A percentile compares a stretch with the other conserved stretches of the same genome.
Conservation (phyloP, 169 alveolate genomes). For the Eimeria mitis region DNA sequence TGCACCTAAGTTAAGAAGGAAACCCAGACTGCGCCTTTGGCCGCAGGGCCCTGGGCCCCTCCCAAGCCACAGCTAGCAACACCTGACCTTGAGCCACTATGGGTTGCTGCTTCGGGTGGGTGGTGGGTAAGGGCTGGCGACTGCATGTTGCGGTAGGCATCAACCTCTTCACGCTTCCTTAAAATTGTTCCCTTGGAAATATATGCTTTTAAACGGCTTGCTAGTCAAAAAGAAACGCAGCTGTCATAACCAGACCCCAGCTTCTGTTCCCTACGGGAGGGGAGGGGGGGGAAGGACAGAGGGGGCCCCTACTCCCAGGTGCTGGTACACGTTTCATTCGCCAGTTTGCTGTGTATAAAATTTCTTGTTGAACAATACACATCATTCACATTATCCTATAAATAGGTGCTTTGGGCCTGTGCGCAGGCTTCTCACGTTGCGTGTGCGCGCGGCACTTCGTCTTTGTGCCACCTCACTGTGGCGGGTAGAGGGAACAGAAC, state of each 20-base stretch:
- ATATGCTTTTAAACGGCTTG: neutral
- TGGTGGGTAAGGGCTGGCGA: slow-evolving; percentile 16
- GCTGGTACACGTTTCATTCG: neutral
- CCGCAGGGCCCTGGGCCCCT: slow-evolving; percentile 78
- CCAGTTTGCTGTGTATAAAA: neutral
- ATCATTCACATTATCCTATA: neutral
- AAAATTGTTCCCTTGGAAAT: neutral
- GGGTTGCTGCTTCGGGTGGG: slow-evolving; percentile 64
- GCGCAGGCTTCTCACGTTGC: neutral
- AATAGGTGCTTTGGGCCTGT: slow-evolving; percentile 11
- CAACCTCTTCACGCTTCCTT: no score
- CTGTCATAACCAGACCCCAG: neutral
- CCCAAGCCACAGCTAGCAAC: slow-evolving; percentile 76
- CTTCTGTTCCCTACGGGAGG: neutral
- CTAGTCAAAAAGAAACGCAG: neutral
- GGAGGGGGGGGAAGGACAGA: neutral
- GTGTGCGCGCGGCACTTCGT: neutral
- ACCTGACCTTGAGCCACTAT: slow-evolving; percentile 52
- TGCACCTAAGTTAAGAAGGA: neutral
- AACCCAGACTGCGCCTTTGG: slow-evolving; percentile 10
- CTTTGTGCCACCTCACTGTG: neutral
- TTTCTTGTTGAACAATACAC: neutral
- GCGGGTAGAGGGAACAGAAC: neutral
- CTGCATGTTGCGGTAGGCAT: neutral
- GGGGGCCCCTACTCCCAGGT: slow-evolving; percentile 21